Evolutionary conservation across 2,329 filamentous ascomycete species (phyloP), one percentile per base, ranked within the genome.

Genomic region (Geosmithia flava): DNA sequence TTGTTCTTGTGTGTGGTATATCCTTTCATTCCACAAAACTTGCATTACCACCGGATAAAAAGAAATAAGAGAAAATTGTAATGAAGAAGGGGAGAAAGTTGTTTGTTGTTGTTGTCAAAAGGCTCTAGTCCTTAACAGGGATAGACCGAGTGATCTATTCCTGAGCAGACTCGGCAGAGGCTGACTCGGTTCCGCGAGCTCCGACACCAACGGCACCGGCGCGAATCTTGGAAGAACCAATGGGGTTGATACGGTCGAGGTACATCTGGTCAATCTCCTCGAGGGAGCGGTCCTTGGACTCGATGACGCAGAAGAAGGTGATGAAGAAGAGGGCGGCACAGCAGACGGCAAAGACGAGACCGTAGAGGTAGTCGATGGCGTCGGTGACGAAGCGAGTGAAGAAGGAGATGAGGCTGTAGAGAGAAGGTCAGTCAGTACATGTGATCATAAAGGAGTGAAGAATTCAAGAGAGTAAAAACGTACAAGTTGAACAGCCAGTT

Each of bases 181-280:
- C 29, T 6, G 29, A 11, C 33, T 37, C 33, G 33, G 33, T 16
- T n/a, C n/a, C n/a, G n/a, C n/a, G n/a, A 13, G 11, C 33, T 16
- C 33, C 15, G 33, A 37, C 33, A 13, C 11, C 6, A 11, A 13
- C 3, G 33, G 6, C 11, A 37, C 33, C 33, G 33, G 33, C 6
- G 33, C 6, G 33, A 13, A 37, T 37, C 33, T 37, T 37, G 33
- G 33, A 37, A 19, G 70, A 73, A 47, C 62, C 68, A 56, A 71
- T 71, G 20, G 74, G 71, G 56, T 72, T 73, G 54, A 76, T 70
- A 42, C 60, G 61, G 40, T 67, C 56, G 17, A 74, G 68, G 59
- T 90, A 90, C 83, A 87, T 87, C 50, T 76, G 81, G 62, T 88
- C 85, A 49, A 88, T 81, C 63, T 88, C 83, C 66, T 88, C 85